Evolutionary conservation across 441 rosid species (phyloP).

Genomic region (Jatropha multifida): DNA sequence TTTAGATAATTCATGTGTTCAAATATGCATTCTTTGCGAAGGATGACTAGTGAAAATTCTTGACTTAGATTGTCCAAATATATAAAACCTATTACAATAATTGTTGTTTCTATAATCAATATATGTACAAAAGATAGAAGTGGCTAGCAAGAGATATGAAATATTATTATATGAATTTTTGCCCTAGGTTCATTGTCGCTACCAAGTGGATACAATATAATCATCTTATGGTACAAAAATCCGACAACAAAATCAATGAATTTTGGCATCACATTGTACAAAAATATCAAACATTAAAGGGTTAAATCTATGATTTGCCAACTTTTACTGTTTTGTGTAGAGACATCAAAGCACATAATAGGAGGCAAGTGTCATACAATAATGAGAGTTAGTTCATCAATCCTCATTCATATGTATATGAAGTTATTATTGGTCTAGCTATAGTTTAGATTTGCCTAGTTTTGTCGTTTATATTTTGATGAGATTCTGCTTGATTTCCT

Average conservation of each 20-base stretch:
- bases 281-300: no score
- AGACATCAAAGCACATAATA: not conserved
- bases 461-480: not conserved
- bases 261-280: not conserved
- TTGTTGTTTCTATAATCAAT: not conserved
- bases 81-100: no score
- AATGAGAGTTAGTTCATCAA: not conserved
- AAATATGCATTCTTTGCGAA: no score
- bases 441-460: not conserved
- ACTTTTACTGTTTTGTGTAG: not conserved
- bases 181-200: not conserved
- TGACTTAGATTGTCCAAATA: no score
- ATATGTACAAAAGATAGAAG: not conserved
- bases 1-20: no score
- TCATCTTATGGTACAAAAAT: not conserved
- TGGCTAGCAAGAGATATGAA: not conserved
- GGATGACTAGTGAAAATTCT: no score
- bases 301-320: not conserved
- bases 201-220: not conserved
- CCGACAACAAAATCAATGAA: conserved; percentile 13
- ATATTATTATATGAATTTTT: not conserved
- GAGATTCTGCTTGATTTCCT: not conserved
- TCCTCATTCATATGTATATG: not conserved
- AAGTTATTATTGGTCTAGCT: not conserved
- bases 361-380: not conserved